Base-by-base conservation (phyloP, 495 filamentous ascomycete genomes). In the Aspergillus egyptiacus region DNA sequence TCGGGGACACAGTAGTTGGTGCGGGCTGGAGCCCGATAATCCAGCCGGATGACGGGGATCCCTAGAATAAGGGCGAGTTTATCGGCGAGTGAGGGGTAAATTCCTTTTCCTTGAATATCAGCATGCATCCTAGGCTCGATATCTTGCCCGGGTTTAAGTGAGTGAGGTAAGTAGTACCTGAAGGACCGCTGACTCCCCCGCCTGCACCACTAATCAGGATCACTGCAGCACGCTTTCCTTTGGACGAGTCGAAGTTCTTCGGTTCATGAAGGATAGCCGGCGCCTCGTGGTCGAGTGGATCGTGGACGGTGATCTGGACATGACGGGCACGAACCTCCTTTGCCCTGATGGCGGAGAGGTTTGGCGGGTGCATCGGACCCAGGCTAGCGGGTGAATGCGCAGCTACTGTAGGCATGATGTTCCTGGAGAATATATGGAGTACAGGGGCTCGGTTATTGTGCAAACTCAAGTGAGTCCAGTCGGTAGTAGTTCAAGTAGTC, bases 141-240 rank as follows among this genome's bases (percentile, higher is more conserved):
- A 14, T 44, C 14, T 5, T n/a, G n/a, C n/a, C 13, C 17, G n/a
- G 40, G 38, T 2, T 35, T 34, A 14, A 10, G n/a, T 18, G 31
- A 5, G 15, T n/a, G 30, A 35, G 11, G 8, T 13, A 18, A 6
- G n/a, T n/a, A 22, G 59, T 66, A 57, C 63, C 64, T 25, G 57
- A 62, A 3, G 71, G 72, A 6, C 69, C 71, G 10, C 66, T 62
- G 19, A 72, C 63, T 32, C 70, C 70, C 43, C 70, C 70, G n/a
- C 69, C 69, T 8, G 70, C 70, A 32, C 70, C 70, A 1, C 67
- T 70, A 27, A 74, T 54, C 1, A 74, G 32, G 44, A 73, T 61
- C 0, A 71, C 70, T 1, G 70, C 70, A 7, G 67, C 59, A 17
- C 49, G 49, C 19, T 57, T 43, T 3, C 43, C 46, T n/a, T 51